Evolutionary conservation across 2,329 filamentous ascomycete species (phyloP), one percentile per base, ranked within the genome.

Genomic region (Sporothrix pseudoabietina): DNA sequence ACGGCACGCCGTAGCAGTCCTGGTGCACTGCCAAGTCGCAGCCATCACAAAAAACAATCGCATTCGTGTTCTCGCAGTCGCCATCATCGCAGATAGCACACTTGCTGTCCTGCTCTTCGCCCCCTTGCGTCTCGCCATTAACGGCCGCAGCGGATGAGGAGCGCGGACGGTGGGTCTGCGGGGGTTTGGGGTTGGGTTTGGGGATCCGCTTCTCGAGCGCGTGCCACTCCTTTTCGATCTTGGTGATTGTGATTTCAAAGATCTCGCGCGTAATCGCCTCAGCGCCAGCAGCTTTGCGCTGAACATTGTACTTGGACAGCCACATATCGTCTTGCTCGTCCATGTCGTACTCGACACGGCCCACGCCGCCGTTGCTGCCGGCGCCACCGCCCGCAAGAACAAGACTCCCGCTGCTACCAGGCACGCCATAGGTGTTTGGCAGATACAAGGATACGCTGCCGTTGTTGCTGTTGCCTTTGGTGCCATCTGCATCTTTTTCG

Each of bases 11-110:
- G 80, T 99, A 99, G 82, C 96, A 99, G 84, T 99, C 96, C 81
- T 99, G 96, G 82, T 99, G 96, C 10, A 99, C 96, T 3, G 96
- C 96, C 70, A 99, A 85, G 82, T 99, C 97, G 82, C 96, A 99
- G 3, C 96, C 96, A 80, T 99, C 96, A 80, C 96, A 99, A 80
- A 99, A 99, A 30, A 99, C 96, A 79, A 99, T 99, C 0, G 96
- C 96, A 79, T 99, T 99, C 30, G 96, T 97, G 81, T 99, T 99
- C 83, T 99, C 96, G 79, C 96, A 99, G 80, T 99, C 96, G n/a
- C 96, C 96, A 79, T 99, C 96, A 80, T 99, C 96, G 80, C 96
- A 99, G 73, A 99, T 97, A 30, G 94, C 94, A 80, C 96, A 99
- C 82, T 97, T 98, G 78, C 92, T 97, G 81, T 99, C 96, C 78